A percentile compares a stretch with the other conserved stretches of the same genome.
Evolutionary conservation across 2,329 filamentous ascomycete genomes (phyloP).

Genomic region (Remersonia thermophila): DNA sequence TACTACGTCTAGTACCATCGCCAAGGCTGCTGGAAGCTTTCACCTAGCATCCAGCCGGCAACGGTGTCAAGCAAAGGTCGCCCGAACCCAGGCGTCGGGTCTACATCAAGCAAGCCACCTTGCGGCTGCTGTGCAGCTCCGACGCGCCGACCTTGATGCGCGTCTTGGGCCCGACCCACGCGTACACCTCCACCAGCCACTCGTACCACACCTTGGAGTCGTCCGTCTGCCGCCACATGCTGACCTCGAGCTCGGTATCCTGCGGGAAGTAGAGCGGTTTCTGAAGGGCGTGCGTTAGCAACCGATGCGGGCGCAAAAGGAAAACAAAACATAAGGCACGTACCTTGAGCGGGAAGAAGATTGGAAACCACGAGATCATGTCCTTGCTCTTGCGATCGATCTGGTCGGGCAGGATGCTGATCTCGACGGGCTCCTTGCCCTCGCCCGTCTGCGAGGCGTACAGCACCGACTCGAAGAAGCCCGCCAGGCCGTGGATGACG

Average conservation of each 20-base stretch:
- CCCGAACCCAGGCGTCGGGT: no score
- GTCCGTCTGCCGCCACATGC: conserved; percentile 93
- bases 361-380: conserved; percentile 99
- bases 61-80: no score
- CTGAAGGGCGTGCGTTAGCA: conserved; percentile 37
- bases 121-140: conserved; percentile 56
- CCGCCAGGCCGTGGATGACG: conserved; percentile 79
- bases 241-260: conserved; percentile 73
- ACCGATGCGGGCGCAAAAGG: neutral
- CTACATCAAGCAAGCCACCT: conserved; percentile 61
- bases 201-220: conserved; percentile 97
- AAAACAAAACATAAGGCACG: conserved; percentile 18
- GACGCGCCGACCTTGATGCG: conserved; percentile 54
- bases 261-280: conserved; percentile 76
- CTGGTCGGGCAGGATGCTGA: conserved; percentile 83
- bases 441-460: conserved; percentile 46
- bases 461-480: conserved; percentile 94
- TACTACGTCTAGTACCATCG: no score
- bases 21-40: no score
- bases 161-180: conserved; percentile 45
- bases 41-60: no score
- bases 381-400: conserved; percentile 89
- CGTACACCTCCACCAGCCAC: conserved; percentile 84
- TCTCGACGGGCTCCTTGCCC: conserved; percentile 52
- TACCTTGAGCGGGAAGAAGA: conserved; percentile 93